Base-by-base conservation (phyloP, 768 basidiomycete species). In the Phaeotremella fagi region DNA sequence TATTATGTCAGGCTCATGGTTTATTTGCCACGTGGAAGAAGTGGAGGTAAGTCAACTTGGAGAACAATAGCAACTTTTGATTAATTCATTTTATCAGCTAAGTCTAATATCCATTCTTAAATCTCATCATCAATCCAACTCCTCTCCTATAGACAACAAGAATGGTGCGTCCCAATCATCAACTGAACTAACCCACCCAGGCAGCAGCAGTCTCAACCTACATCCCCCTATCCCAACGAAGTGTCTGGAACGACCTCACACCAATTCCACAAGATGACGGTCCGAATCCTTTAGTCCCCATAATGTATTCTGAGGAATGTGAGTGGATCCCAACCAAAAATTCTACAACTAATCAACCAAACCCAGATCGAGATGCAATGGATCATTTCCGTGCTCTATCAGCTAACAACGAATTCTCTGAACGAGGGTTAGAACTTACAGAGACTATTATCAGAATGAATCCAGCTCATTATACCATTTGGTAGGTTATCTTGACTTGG, bases 401-500 rank as follows among this genome's bases (percentile, higher is more conserved):
- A 37, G 83, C 83, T 65, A 76, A 77, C 0, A 82, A 82, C 3
- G 94, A 98, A 78, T 83, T 83, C 77, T 90, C 85, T 57, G 75
- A 79, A 18, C 80, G 94, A 29, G 90, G 86, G 11, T 81, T 99
- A 48, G 81, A 86, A 62, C 79, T 99, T 26, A 99, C 95, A 0
- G 88, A 94, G 74, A 79, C 78, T 33, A 83, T 98, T 64, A 94
- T 99, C 59, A 80, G 85, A 24, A 78, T 86, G 75, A 99, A 99
- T 71, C 92, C 95, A 4, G 90, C 89, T 1, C 95, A 98, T 71
- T 99, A 97, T 70, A 87, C 91, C 46, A 90, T 92, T 61, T 99
- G 95, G 94, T 91, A 70, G 54, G 84, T 69, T 31, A 26, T 14
- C 37, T 38, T 25, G 25, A 1, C 24, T 41, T 9, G 24, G 28